Evolutionary conservation across 1,284 basidiomycete species (phyloP).

Genomic region (Apiotrichum akiyoshidainum): DNA sequence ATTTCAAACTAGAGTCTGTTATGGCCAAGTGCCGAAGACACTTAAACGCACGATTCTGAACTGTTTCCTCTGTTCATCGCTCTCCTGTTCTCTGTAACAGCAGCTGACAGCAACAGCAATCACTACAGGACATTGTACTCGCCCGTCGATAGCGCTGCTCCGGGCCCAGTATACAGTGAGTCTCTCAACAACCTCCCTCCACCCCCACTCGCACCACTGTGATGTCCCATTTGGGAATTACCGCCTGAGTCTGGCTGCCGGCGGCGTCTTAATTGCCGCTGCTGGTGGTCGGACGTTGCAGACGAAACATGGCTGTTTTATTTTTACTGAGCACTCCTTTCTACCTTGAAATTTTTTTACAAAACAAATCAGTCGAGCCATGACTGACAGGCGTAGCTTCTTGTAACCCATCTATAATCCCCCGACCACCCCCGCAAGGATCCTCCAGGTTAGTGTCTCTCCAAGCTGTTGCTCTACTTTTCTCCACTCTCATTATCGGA

Average conservation of each 20-base stretch:
- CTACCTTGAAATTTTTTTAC: slow-evolving; percentile 5
- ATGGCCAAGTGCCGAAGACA: slow-evolving; percentile 51
- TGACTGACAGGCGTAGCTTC: slow-evolving; percentile 19
- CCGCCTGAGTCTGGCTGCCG: slow-evolving; percentile 44
- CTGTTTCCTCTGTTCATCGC: slow-evolving; percentile 5
- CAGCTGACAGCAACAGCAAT: slow-evolving; percentile 3
- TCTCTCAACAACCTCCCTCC: neutral
- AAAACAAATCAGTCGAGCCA: neutral
- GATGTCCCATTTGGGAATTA: slow-evolving; percentile 52
- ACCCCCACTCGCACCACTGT: slow-evolving; percentile 24
- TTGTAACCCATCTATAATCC: neutral
- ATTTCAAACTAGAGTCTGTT: slow-evolving; percentile 53
- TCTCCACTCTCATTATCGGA: slow-evolving; percentile 33
- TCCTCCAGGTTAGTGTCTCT: neutral
- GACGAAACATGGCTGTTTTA: slow-evolving; percentile 53
- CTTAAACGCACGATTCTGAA: slow-evolving; percentile 51
- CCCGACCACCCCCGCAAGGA: neutral
- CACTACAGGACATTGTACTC: neutral
- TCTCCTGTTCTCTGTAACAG: neutral
- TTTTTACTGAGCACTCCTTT: slow-evolving; percentile 40
- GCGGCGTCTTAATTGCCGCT: slow-evolving; percentile 37
- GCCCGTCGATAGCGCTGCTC: slow-evolving; percentile 8
- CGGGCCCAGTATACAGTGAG: slow-evolving; percentile 11
- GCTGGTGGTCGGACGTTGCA: slow-evolving; percentile 31
- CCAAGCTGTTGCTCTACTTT: slow-evolving; percentile 2